Base-by-base conservation (phyloP, 2,329 filamentous ascomycete species). In the Paecilomyces variotii region DNA sequence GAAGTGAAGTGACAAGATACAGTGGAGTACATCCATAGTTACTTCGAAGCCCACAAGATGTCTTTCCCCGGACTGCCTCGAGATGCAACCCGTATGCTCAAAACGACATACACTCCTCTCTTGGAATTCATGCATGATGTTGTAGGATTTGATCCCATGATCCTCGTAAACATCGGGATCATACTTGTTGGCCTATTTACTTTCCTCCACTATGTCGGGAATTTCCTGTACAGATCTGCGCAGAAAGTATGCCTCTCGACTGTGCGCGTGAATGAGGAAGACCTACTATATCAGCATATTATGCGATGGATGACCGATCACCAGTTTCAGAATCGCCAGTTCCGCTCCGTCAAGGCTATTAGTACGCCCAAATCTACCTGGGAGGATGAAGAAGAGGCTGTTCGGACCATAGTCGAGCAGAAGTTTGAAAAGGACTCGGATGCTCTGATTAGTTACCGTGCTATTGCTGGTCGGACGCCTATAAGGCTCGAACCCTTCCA, bases 281-380 rank as follows among this genome's bases (percentile, higher is more conserved):
- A 87, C 64, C 79, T 82, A 57, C 84, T 86, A 28, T 85, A 85
- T 64, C 56, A 68, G 2, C 81, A 86, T 56, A 64, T 87, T 54
- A 84, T 86, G 75, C 78, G 80, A 56, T 87, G 81, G 75, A 76
- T 86, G 6, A 80, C 81, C 0, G 68, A 77, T 45, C 80, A 85
- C 64, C 79, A 80, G 9, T 75, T 73, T 24, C 78, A 82, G 60
- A 75, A 75, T 32, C 78, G 60, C 14, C 61, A 78, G 53, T 83
- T 82, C 39, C 78, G 81, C 12, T 77, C 77, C 4, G 71, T 86
- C 14, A 80, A 79, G 61, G 84, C 82, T 5, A 80, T 85, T 67
- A 85, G 83, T 0, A 75, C 78, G 1, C 78, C 76, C 55, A 80
- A 77, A 64, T 81, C 77, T 19, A 80, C 81, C 0, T 86, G 83